Evolutionary conservation across 2,329 filamentous ascomycete species (phyloP).

Genomic region (Neopestalotiopsis sp.): DNA sequence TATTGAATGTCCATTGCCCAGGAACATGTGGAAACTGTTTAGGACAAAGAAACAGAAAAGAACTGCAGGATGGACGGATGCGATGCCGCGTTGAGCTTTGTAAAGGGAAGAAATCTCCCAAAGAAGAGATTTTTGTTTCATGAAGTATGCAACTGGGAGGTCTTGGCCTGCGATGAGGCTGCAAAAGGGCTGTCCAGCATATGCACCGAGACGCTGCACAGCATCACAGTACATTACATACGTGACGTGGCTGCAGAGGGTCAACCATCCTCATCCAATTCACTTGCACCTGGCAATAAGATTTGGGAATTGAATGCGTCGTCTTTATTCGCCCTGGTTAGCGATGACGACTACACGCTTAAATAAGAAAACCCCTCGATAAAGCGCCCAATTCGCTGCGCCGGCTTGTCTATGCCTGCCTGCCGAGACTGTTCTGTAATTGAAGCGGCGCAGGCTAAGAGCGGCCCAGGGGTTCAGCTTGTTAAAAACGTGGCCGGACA

Average conservation of each 20-base stretch:
- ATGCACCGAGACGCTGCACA: not conserved
- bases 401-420: not conserved
- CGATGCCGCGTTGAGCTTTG: not conserved
- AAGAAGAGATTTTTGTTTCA: not conserved
- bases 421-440: not conserved
- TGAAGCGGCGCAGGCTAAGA: not conserved
- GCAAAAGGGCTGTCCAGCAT: not conserved
- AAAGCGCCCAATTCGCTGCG: not conserved
- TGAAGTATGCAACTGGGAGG: too few species aligned
- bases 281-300: too few species aligned
- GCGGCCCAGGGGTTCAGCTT: constrained; percentile 1
- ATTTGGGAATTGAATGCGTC: not conserved
- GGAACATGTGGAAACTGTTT: not conserved
- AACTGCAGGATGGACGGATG: too few species aligned
- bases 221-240: not conserved
- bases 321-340: not conserved
- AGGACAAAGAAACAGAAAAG: not conserved
- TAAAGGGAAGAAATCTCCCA: not conserved
- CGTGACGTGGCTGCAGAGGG: not conserved
- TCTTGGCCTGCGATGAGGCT: not conserved
- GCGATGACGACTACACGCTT: not conserved
- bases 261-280: not conserved
- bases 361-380: not conserved
- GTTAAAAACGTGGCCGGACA: not conserved
- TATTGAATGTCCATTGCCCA: not conserved